phyloP scores from a whole-genome alignment of 2,329 filamentous ascomycete species.

The Aspergillus sp. region DNA sequence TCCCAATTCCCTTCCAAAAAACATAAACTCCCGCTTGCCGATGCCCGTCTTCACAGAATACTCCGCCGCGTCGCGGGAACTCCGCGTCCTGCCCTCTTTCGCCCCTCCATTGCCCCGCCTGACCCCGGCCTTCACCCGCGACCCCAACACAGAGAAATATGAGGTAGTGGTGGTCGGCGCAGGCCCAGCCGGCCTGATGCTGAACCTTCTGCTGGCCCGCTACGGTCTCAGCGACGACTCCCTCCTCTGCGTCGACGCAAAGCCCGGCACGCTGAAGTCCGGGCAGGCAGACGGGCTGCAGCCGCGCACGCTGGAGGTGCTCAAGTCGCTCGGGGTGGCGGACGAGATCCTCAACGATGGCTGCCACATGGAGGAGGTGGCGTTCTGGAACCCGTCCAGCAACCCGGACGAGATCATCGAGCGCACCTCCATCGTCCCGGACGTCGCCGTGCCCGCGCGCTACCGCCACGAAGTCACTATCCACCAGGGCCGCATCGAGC shows the following conservation, averaged over 20 bases:
- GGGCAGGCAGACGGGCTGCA: conserved; percentile 46
- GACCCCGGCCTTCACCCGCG: conserved; percentile 32
- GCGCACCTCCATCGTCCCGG: conserved; percentile 55
- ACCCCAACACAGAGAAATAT: conserved; percentile 31
- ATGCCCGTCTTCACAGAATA: conserved; percentile 44
- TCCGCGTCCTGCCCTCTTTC: conserved; percentile 41
- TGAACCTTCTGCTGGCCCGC: conserved; percentile 42
- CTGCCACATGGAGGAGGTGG: conserved; percentile 53
- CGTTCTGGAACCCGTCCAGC: conserved; percentile 66
- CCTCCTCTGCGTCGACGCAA: conserved; percentile 44
- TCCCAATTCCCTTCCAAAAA: background rate
- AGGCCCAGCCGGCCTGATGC: conserved; percentile 45
- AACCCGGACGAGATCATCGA: conserved; percentile 54
- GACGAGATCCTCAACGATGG: conserved; percentile 41
- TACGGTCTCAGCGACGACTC: conserved; percentile 43
- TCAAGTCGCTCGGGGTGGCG: conserved; percentile 42
- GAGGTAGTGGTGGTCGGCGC: conserved; percentile 45
- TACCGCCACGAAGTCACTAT: conserved; percentile 70
- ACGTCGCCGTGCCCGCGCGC: conserved; percentile 64
- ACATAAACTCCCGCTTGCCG: background rate
- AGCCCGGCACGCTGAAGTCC: conserved; percentile 37
- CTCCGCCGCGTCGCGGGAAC: conserved; percentile 34
- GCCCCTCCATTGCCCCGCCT: conserved; percentile 41
- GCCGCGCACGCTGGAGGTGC: conserved; percentile 43
- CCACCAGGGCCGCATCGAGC: conserved; percentile 70